These are phyloP conservation scores for Pichia sp. DNA, from an alignment of 1,139 yeast species.

Conservation along the genomic window DNA sequence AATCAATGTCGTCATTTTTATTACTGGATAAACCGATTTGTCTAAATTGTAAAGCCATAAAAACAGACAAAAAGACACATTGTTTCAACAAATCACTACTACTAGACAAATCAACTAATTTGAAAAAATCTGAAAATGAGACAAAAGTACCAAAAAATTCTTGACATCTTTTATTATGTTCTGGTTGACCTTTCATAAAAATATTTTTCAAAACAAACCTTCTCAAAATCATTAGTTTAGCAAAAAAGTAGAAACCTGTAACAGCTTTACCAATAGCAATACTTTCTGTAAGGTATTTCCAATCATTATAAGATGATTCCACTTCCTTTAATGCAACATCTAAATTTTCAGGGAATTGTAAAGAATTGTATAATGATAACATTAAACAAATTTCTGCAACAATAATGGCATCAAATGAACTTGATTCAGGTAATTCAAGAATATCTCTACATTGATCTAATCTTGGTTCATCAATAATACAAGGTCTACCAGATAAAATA, in stretches of 20 bases:
- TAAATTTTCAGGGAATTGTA: conserved; percentile 34
- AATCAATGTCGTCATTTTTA: conserved; percentile 1
- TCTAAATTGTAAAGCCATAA: conserved; percentile 10
- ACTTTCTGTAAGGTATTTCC: conserved; percentile 22
- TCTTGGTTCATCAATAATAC: conserved; percentile 61
- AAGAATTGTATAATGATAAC: conserved; percentile 54
- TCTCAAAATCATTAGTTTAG: conserved; percentile 21
- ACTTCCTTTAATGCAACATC: conserved; percentile 19
- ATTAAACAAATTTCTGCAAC: conserved; percentile 67
- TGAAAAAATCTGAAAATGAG: conserved; percentile 1
- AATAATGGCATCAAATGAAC: conserved; percentile 75
- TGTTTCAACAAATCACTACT: conserved; percentile 9
- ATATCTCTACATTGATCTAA: conserved; percentile 58
- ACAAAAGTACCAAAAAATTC: conserved; percentile 2
- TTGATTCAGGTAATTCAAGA: conserved; percentile 54
- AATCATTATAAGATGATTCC: conserved; percentile 18
- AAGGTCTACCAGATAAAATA: conserved; percentile 65
- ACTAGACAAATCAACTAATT: not conserved
- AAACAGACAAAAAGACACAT: conserved; percentile 4
- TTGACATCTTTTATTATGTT: conserved; percentile 4
- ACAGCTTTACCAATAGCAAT: conserved; percentile 14
- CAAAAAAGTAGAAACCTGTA: conserved; percentile 16
- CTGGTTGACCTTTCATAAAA: conserved; percentile 8
- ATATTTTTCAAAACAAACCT: conserved; percentile 17
- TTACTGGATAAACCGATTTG: conserved; percentile 6